Conservation (phyloP, 2,329 filamentous ascomycete genomes). For the Aspergillus tamarii region DNA sequence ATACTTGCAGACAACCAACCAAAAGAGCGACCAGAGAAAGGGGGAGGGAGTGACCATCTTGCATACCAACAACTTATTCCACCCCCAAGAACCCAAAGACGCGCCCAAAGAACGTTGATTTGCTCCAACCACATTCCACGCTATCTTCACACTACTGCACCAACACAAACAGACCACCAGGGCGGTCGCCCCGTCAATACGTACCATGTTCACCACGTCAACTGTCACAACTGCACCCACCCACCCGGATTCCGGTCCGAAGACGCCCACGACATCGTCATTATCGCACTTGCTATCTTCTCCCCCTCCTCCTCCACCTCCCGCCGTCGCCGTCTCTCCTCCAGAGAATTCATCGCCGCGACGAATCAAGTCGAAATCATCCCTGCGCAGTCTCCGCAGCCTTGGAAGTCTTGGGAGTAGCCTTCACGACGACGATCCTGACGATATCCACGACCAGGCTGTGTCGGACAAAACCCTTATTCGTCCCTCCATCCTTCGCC, state of each 20-base stretch:
- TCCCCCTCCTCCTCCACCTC: conserved; percentile 32
- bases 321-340: conserved; percentile 32
- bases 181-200: conserved; percentile 36
- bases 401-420: conserved; percentile 39
- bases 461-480: conserved; percentile 32
- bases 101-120: conserved; percentile 10
- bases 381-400: conserved; percentile 39
- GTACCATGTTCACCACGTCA: conserved; percentile 39
- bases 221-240: conserved; percentile 32
- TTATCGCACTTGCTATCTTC: conserved; percentile 24
- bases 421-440: conserved; percentile 33
- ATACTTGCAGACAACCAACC: background rate
- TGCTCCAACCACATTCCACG: conserved; percentile 10
- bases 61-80: conserved; percentile 1
- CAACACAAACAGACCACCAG: conserved; percentile 22
- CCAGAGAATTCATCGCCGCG: conserved; percentile 33
- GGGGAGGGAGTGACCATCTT: conserved; percentile 1
- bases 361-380: conserved; percentile 42
- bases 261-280: conserved; percentile 28
- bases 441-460: conserved; percentile 22
- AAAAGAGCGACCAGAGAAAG: conserved; percentile 9
- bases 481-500: conserved; percentile 43
- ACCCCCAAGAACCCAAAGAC: background rate
- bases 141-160: conserved; percentile 12
- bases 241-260: conserved; percentile 28